phyloP scores from a whole-genome alignment of 2,329 filamentous ascomycete species.

The Aspergillus candidus region DNA sequence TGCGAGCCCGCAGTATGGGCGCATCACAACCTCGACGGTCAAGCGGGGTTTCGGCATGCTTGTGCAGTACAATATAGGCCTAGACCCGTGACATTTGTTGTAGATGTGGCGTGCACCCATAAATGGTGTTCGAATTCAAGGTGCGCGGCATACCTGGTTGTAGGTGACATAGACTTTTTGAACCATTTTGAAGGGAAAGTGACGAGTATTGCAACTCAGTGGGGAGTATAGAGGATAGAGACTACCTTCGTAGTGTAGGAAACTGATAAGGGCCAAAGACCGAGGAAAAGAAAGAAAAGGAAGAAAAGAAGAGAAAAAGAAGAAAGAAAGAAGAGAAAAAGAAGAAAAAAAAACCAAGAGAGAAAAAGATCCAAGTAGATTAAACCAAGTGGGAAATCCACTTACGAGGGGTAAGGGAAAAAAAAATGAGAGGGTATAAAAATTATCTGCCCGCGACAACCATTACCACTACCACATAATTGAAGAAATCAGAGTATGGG shows the following conservation, averaged over 20 bases:
- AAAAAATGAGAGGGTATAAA: too few species aligned
- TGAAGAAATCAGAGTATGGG: too few species aligned
- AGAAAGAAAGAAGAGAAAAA: slow-evolving; percentile 2
- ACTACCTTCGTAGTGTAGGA: too few species aligned
- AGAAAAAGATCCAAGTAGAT: slow-evolving; percentile 4
- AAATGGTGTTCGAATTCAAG: too few species aligned
- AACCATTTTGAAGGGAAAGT: slow-evolving; percentile 54
- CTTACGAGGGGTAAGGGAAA: background rate
- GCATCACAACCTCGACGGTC: too few species aligned
- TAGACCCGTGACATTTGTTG: background rate
- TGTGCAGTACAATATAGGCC: too few species aligned
- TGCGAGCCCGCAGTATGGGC: too few species aligned
- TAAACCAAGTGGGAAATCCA: slow-evolving; percentile 6
- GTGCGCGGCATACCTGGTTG: slow-evolving; percentile 63
- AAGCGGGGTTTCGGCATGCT: too few species aligned
- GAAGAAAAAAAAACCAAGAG: background rate
- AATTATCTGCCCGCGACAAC: too few species aligned
- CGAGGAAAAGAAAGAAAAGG: background rate
- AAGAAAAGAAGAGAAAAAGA: slow-evolving; percentile 1
- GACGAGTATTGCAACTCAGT: background rate
- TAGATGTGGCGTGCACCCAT: background rate
- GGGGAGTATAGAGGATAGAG: background rate
- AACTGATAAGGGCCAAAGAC: background rate
- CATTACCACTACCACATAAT: too few species aligned
- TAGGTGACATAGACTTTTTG: slow-evolving; percentile 87